A percentile compares a stretch with the other conserved stretches of the same genome.
phyloP scores from a whole-genome alignment of 2,329 filamentous ascomycete genomes.

The Venturia asperata region DNA sequence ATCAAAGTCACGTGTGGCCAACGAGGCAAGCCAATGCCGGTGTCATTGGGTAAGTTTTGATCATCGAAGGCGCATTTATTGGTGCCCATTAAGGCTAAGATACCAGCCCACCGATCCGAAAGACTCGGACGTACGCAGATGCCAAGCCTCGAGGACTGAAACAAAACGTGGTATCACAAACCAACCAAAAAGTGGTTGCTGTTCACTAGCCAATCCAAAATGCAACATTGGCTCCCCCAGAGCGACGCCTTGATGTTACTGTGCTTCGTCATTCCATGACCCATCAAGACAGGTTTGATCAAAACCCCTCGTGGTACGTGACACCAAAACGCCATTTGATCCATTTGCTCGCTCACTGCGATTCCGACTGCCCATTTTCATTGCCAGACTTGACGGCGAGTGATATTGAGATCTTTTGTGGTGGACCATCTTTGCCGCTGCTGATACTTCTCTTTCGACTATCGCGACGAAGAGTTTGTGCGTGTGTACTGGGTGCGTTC shows the following conservation, averaged over 20 bases:
- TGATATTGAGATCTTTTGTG: slow-evolving; percentile 37
- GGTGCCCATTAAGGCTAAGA: not conserved
- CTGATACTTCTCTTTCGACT: slow-evolving; percentile 38
- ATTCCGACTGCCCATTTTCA: slow-evolving; percentile 21
- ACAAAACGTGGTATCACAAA: slow-evolving; percentile 8
- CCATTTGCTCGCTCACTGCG: not conserved
- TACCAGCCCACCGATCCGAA: not conserved
- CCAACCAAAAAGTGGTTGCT: slow-evolving; percentile 10
- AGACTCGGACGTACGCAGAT: not conserved
- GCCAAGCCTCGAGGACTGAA: not conserved
- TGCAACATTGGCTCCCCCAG: not conserved
- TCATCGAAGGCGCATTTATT: not conserved
- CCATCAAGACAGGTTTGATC: not conserved
- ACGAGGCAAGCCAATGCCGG: not conserved
- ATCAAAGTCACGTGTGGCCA: not conserved
- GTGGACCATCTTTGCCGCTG: slow-evolving; percentile 35
- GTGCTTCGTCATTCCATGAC: slow-evolving; percentile 8
- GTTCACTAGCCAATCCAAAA: slow-evolving; percentile 11
- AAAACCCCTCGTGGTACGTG: not conserved
- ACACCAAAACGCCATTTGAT: not conserved
- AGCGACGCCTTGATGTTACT: slow-evolving; percentile 3
- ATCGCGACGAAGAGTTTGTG: slow-evolving; percentile 28
- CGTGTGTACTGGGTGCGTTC: slow-evolving; percentile 21
- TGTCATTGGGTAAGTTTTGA: not conserved
- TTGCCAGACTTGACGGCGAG: slow-evolving; percentile 34